Evolutionary conservation across 345 rosid genomes (phyloP).

Genomic region (Linum lewisii): DNA sequence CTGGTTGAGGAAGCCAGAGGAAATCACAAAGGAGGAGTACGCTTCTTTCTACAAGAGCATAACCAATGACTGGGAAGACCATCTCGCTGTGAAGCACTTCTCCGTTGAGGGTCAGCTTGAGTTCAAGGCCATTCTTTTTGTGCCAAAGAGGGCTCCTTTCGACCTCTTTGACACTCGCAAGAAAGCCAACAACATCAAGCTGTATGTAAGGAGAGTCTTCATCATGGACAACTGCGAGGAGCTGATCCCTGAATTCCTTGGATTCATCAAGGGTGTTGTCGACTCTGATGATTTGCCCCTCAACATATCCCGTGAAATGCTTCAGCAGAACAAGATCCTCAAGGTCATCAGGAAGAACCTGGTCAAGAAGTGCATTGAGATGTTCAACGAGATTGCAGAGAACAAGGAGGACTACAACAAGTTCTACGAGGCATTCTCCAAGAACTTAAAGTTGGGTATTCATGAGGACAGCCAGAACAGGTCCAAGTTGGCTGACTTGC

Average conservation of each 20-base stretch:
- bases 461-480: slow-evolving; percentile 81
- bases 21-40: slow-evolving; percentile 79
- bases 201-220: slow-evolving; percentile 82
- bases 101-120: slow-evolving; percentile 95
- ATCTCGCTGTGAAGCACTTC: slow-evolving; percentile 78
- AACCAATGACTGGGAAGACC: slow-evolving; percentile 94
- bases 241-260: slow-evolving; percentile 69
- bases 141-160: slow-evolving; percentile 85
- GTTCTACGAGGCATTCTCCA: slow-evolving; percentile 83
- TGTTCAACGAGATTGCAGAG: slow-evolving; percentile 86
- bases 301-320: slow-evolving; percentile 72
- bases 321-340: slow-evolving; percentile 88
- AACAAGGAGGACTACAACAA: slow-evolving; percentile 92
- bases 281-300: slow-evolving; percentile 91
- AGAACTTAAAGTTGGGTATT: slow-evolving; percentile 82
- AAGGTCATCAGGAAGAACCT: slow-evolving; percentile 87
- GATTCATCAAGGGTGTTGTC: slow-evolving; percentile 83
- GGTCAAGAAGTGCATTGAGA: slow-evolving; percentile 86
- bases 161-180: slow-evolving; percentile 87
- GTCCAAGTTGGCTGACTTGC: slow-evolving; percentile 67
- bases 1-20: slow-evolving; percentile 97
- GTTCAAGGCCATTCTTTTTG: slow-evolving; percentile 84
- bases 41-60: slow-evolving; percentile 91
- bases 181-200: slow-evolving; percentile 91
- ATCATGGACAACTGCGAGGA: slow-evolving; percentile 97